Conservation (phyloP, 176 grass and related monocot genomes). For the Musa beccarii region DNA sequence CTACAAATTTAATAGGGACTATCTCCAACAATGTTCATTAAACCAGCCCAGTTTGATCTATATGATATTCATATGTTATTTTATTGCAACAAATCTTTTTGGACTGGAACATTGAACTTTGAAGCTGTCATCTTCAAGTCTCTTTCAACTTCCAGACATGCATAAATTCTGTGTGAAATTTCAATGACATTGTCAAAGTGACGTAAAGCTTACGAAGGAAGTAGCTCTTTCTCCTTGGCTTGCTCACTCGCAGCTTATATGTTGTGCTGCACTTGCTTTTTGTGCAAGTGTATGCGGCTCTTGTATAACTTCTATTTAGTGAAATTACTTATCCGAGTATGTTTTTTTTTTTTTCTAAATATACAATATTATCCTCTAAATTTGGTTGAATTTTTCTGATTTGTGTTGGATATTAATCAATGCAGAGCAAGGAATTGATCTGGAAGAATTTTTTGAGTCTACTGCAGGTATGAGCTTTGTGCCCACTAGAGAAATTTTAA, state of each 20-base stretch:
- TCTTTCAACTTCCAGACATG: background rate
- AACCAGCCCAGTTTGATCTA: background rate
- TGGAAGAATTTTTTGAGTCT: slow-evolving; percentile 92
- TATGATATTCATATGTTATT: too few relatives aligned
- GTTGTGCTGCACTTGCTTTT: background rate
- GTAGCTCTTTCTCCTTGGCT: background rate
- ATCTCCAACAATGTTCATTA: background rate
- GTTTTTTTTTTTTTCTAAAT: background rate
- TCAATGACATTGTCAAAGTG: too few relatives aligned
- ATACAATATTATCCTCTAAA: background rate
- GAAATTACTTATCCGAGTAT: background rate
- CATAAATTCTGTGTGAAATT: background rate
- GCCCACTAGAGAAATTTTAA: too few relatives aligned
- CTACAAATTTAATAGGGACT: background rate
- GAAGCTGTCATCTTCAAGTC: background rate
- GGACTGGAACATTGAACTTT: background rate
- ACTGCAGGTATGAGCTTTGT: slow-evolving; percentile 60
- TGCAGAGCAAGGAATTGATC: slow-evolving; percentile 79
- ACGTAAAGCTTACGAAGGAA: background rate
- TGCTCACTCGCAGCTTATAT: background rate
- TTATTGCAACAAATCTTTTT: too few relatives aligned
- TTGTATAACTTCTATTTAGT: background rate
- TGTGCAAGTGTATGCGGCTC: background rate
- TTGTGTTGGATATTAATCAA: slow-evolving; percentile 4
- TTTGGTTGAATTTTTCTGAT: background rate